Conservation (phyloP, 805 yeast species). For the Torulaspora franciscae region DNA sequence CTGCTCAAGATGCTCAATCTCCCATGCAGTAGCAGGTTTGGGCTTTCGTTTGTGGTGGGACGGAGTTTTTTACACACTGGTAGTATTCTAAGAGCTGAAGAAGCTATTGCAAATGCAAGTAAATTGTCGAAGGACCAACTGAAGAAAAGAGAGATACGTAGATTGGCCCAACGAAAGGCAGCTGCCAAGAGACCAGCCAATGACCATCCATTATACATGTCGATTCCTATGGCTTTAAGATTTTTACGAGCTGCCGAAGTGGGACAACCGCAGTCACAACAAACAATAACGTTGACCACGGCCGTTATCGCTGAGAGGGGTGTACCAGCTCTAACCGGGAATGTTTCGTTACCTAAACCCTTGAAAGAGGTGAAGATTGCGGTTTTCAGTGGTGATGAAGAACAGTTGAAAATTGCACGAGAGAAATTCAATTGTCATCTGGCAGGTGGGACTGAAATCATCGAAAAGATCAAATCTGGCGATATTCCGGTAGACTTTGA, state of each 20-base stretch:
- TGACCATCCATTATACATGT: slow-evolving; percentile 62
- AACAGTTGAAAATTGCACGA: slow-evolving; percentile 48
- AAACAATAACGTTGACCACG: slow-evolving; percentile 64
- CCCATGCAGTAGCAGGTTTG: slow-evolving; percentile 1
- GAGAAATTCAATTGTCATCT: slow-evolving; percentile 52
- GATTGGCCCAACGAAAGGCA: slow-evolving; percentile 36
- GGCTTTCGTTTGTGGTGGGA: slow-evolving; percentile 2
- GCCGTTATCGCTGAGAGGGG: slow-evolving; percentile 70
- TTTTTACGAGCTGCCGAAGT: slow-evolving; percentile 86
- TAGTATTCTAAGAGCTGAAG: slow-evolving; percentile 16
- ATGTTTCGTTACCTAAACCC: slow-evolving; percentile 67
- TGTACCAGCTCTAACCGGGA: slow-evolving; percentile 67
- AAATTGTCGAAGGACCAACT: slow-evolving; percentile 30
- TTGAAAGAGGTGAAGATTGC: slow-evolving; percentile 59
- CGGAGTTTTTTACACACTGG: slow-evolving; percentile 16
- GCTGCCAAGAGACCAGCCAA: slow-evolving; percentile 42
- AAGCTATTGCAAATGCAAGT: slow-evolving; percentile 13
- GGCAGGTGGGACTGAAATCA: slow-evolving; percentile 69
- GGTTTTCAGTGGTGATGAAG: slow-evolving; percentile 60
- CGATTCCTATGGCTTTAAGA: slow-evolving; percentile 64
- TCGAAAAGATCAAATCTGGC: slow-evolving; percentile 54
- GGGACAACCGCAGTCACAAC: slow-evolving; percentile 68
- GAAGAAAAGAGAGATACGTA: slow-evolving; percentile 37
- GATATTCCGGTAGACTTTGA: slow-evolving; percentile 55
- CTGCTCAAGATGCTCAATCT: slow-evolving; percentile 1